These are phyloP conservation scores for Toxicodendron radicans DNA, from an alignment of 345 rosid species.

Conservation along the genomic window DNA sequence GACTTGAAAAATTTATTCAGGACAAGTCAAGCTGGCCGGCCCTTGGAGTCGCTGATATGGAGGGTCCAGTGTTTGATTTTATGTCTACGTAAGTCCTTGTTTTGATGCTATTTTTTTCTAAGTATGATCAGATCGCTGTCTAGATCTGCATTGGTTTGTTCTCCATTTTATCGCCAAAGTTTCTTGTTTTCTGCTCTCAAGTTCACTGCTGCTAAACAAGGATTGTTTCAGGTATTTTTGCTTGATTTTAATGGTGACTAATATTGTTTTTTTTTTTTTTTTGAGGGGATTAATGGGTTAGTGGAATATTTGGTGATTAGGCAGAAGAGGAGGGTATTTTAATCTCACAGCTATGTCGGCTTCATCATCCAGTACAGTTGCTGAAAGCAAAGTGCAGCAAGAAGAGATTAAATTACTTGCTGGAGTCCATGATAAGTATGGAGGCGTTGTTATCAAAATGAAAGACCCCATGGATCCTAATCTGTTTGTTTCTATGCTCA, in stretches of 20 bases:
- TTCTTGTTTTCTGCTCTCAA: not conserved
- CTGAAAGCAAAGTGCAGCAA: slow-evolving; percentile 4
- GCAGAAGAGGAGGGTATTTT: not conserved
- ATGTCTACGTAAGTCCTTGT: no score
- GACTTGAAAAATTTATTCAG: no score
- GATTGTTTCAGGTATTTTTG: not conserved
- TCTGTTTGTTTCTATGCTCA: slow-evolving; percentile 54
- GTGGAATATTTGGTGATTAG: not conserved
- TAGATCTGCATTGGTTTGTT: not conserved
- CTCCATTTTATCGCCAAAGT: not conserved
- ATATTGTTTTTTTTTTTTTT: no score
- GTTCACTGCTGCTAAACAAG: not conserved
- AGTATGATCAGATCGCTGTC: not conserved
- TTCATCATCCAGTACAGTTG: slow-evolving; percentile 6
- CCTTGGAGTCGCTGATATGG: not conserved
- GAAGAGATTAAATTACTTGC: slow-evolving; percentile 30
- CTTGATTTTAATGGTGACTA: not conserved
- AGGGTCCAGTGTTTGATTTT: no score
- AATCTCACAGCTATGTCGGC: slow-evolving; percentile 25
- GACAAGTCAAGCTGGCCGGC: no score
- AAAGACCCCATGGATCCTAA: slow-evolving; percentile 53
- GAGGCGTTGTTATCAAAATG: slow-evolving; percentile 71
- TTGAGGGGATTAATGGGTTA: no score
- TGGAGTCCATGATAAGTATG: slow-evolving; percentile 60
- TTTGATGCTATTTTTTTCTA: no score